Evolutionary conservation across 768 basidiomycete species (phyloP).

Genomic region (Daedaleopsis sinensis): DNA sequence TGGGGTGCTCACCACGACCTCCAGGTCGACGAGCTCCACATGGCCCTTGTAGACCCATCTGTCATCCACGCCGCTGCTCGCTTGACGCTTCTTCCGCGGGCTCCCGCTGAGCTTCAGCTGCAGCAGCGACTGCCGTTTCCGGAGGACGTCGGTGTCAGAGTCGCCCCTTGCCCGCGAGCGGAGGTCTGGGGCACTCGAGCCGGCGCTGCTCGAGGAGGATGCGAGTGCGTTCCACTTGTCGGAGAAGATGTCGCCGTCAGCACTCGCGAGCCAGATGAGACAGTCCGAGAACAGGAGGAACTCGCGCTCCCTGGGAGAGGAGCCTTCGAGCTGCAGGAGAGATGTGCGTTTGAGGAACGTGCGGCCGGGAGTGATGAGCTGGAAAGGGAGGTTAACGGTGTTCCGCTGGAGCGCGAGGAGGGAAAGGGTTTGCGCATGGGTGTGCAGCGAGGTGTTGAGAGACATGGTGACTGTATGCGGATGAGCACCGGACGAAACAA

Average conservation of each 20-base stretch:
- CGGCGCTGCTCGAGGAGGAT: slow-evolving; percentile 3
- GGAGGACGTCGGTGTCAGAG: slow-evolving; percentile 40
- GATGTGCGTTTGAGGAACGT: slow-evolving; percentile 69
- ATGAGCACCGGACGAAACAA: neutral
- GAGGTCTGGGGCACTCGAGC: slow-evolving; percentile 26
- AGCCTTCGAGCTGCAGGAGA: slow-evolving; percentile 60
- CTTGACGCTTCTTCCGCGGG: slow-evolving; percentile 33
- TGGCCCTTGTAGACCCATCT: slow-evolving; percentile 75
- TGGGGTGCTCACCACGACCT: slow-evolving; percentile 60
- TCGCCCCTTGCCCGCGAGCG: slow-evolving; percentile 64
- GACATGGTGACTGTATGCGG: slow-evolving; percentile 64
- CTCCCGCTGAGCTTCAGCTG: slow-evolving; percentile 27
- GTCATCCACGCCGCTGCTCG: slow-evolving; percentile 53
- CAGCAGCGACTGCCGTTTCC: slow-evolving; percentile 21
- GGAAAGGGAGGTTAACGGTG: slow-evolving; percentile 76
- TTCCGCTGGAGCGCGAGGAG: slow-evolving; percentile 80
- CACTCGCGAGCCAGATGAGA: slow-evolving; percentile 72
- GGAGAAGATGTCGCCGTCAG: slow-evolving; percentile 38
- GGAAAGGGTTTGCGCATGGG: slow-evolving; percentile 74
- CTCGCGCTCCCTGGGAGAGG: slow-evolving; percentile 57
- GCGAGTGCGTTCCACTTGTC: slow-evolving; percentile 25
- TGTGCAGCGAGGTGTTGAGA: slow-evolving; percentile 77
- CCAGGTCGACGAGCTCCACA: slow-evolving; percentile 71
- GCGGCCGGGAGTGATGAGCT: slow-evolving; percentile 82
- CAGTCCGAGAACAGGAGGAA: slow-evolving; percentile 86